A percentile compares a stretch with the other conserved stretches of the same genome.
Conservation (phyloP, 2,329 filamentous ascomycete species). For the Beauveria medogensis region DNA sequence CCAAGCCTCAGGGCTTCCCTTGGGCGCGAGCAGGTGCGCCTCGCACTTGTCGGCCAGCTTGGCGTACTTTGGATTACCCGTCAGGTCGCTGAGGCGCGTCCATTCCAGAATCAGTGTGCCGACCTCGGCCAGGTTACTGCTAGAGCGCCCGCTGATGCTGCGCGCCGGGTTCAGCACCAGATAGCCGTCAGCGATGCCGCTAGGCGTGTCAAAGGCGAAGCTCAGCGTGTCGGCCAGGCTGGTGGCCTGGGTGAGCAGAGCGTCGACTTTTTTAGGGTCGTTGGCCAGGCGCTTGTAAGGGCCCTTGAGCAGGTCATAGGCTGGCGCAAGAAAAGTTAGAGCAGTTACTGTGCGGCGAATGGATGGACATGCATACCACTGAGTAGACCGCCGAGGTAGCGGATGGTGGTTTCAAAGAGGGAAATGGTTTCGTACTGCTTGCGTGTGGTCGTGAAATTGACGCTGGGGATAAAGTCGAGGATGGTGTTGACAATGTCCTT, state of each 20-base stretch:
- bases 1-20: constrained; percentile 52
- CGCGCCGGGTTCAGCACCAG: constrained; percentile 47
- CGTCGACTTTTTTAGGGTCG: constrained; percentile 38
- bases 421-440: constrained; percentile 47
- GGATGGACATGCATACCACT: constrained; percentile 42
- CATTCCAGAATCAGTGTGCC: constrained; percentile 77
- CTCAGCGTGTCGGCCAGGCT: constrained; percentile 62
- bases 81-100: constrained; percentile 67
- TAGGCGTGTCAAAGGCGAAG: constrained; percentile 65
- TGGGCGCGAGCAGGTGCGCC: constrained; percentile 56
- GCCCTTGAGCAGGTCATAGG: constrained; percentile 62
- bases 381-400: constrained; percentile 74
- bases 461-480: constrained; percentile 58
- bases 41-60: constrained; percentile 57
- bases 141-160: constrained; percentile 37
- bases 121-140: constrained; percentile 65
- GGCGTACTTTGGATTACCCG: constrained; percentile 56
- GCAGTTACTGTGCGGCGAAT: background rate
- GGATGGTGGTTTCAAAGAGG: constrained; percentile 84
- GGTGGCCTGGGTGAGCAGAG: constrained; percentile 55
- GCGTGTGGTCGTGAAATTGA: constrained; percentile 59
- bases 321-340: constrained; percentile 21
- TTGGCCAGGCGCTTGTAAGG: constrained; percentile 45
- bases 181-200: constrained; percentile 63
- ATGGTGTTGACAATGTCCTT: constrained; percentile 61